Base-by-base conservation (phyloP, 306 rosid species). In the Acmispon strigosus region DNA sequence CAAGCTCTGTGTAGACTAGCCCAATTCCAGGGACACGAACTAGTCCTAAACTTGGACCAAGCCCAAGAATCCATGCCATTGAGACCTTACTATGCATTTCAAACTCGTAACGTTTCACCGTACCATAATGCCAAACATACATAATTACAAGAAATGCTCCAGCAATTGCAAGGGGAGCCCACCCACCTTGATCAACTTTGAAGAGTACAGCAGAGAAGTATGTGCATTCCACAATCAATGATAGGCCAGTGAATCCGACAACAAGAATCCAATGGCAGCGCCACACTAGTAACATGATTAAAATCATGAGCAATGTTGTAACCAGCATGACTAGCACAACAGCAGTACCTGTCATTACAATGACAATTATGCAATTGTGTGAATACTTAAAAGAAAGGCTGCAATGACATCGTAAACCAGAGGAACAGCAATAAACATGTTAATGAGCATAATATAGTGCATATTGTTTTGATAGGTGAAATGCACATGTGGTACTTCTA, bases 1-100 rank as follows among this genome's bases (percentile, higher is more conserved):
- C 90, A 8, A 94, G 92, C 78, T 94, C 97, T 0, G 97, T 91
- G 81, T 94, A 94, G 59, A 94, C 99, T 39, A 94, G 84, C 4
- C 99, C 96, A 8, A 94, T 83, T 24, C 99, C 99, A 0, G 99
- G 99, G 66, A 94, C 99, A 10, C 99, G 99, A 18, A 94, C 97
- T 4, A 94, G 89, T 76, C 96, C 98, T 66, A 94, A 70, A 82
- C 98, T 90, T 2, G 98, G 96, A 32, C 99, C 99, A 15, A 94
- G 97, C 3, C 97, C 96, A 0, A 94, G 92, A 85, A 94, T 82
- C 99, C 99, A 94, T n/a, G 97, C 92, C 95, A 89, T 87, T 17
- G 98, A 90, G 16, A 94, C 97, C 85, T 89, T 94, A 73, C 91
- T 86, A 68, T 94, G 97, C 83, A 94, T 72, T 73, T 90, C 97